These are phyloP conservation scores for Phytophthora citrophthora DNA, from an alignment of 352 stramenopile species.

Conservation along the genomic window DNA sequence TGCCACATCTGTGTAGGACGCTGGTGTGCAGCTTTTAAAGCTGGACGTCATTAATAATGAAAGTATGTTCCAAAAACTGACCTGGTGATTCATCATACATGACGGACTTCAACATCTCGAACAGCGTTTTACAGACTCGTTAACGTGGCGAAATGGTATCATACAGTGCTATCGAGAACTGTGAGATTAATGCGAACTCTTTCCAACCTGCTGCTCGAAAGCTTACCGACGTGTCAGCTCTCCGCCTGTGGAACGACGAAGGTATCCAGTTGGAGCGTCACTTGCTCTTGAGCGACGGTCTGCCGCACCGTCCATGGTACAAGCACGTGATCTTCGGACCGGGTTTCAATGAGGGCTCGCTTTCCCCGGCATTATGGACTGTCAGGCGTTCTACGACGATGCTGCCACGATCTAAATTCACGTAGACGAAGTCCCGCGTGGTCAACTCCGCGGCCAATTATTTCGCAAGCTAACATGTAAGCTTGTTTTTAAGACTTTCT, in stretches of 20 bases:
- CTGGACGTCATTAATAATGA: too few species aligned
- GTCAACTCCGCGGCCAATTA: conserved; percentile 4
- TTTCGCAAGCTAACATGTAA: not conserved
- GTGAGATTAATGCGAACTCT: conserved; percentile 27
- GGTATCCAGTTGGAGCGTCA: conserved; percentile 36
- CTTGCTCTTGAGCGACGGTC: conserved; percentile 32
- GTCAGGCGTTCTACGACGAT: conserved; percentile 41
- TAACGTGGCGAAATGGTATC: conserved; percentile 1
- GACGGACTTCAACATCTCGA: conserved; percentile 33
- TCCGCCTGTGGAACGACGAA: conserved; percentile 5
- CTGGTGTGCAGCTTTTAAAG: too few species aligned
- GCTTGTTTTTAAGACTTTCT: too few species aligned
- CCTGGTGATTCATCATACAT: conserved; percentile 49
- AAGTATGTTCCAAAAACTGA: not conserved
- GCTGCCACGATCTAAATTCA: conserved; percentile 34
- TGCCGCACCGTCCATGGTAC: conserved; percentile 41
- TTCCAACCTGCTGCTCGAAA: conserved; percentile 29
- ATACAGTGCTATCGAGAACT: conserved; percentile 35
- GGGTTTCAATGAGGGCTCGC: conserved; percentile 29
- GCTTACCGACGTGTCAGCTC: not conserved
- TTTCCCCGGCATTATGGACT: conserved; percentile 50
- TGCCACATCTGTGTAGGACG: too few species aligned
- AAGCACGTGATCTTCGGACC: conserved; percentile 37
- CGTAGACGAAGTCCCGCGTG: conserved; percentile 29
- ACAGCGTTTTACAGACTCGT: conserved; percentile 12